These are phyloP conservation scores for Sugiyamaella xylanicola DNA, from an alignment of 1,139 yeast genomes.

Conservation along the genomic window DNA sequence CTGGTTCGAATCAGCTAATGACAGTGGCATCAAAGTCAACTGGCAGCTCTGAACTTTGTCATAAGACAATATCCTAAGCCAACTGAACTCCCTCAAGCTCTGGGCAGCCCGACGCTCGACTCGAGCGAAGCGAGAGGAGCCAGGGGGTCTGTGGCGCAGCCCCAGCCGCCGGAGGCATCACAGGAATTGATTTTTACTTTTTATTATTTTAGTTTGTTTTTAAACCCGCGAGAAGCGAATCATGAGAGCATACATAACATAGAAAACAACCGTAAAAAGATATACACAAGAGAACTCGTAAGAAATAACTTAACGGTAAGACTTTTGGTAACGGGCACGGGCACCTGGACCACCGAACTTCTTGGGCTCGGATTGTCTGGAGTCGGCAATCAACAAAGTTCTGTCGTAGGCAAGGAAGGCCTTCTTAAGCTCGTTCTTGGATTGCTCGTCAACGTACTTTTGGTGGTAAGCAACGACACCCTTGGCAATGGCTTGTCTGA, in stretches of 20 bases:
- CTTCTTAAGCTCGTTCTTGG: constrained; percentile 99
- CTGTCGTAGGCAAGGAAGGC: constrained; percentile 97
- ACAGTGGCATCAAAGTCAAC: no score
- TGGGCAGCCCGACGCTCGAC: no score
- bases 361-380: constrained; percentile 99
- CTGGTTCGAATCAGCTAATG: no score
- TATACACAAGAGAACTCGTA: constrained; percentile 6
- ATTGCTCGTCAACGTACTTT: constrained; percentile 98
- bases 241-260: constrained; percentile 20
- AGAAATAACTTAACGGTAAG: constrained; percentile 79
- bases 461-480: constrained; percentile 99
- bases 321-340: constrained; percentile 99
- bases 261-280: constrained; percentile 16
- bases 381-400: constrained; percentile 98
- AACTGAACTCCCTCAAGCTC: no score
- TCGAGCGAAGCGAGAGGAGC: background rate
- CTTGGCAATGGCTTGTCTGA: constrained; percentile 99
- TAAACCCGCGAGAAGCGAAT: constrained; percentile 13
- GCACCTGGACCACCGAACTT: constrained; percentile 99
- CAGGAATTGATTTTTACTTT: background rate
- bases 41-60: no score
- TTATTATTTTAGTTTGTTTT: constrained; percentile 17
- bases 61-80: no score
- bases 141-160: background rate
- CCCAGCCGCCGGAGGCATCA: background rate